Percentiles rank a stretch among this genome's conserved stretches.
These are phyloP conservation scores for Arabis hirsuta DNA, from an alignment of 345 rosid species.

Conservation along the genomic window DNA sequence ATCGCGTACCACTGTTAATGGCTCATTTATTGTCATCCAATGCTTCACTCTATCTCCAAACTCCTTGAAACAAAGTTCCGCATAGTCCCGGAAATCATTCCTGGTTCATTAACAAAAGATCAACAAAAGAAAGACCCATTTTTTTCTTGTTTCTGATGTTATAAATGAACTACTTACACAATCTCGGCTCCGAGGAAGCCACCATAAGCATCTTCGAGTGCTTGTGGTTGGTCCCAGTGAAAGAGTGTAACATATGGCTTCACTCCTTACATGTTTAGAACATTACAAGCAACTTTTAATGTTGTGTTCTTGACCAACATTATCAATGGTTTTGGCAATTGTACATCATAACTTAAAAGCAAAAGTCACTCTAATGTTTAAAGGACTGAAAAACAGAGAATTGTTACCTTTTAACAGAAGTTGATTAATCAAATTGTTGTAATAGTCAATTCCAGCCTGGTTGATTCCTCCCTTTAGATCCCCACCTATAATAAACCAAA, in stretches of 20 bases:
- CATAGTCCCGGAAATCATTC: constrained; percentile 50
- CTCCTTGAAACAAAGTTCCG: constrained; percentile 48
- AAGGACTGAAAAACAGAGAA: constrained; percentile 22
- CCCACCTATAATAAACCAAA: constrained; percentile 44
- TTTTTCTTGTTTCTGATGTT: not conserved
- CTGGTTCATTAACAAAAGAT: constrained; percentile 32
- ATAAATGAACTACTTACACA: constrained; percentile 45
- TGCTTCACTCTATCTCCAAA: constrained; percentile 59
- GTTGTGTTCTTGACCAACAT: not conserved
- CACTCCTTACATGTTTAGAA: constrained; percentile 42
- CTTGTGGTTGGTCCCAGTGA: constrained; percentile 57
- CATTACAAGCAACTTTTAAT: constrained; percentile 1
- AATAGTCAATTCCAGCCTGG: constrained; percentile 53
- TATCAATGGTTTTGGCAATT: constrained; percentile 3
- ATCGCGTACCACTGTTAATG: constrained; percentile 35
- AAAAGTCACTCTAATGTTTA: not conserved
- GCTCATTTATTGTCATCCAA: constrained; percentile 55
- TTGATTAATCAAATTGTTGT: constrained; percentile 56
- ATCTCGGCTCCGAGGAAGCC: constrained; percentile 47
- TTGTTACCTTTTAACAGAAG: constrained; percentile 40
- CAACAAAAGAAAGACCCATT: not conserved
- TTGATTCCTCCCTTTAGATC: constrained; percentile 55
- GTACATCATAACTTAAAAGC: not conserved
- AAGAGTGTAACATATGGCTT: constrained; percentile 51
- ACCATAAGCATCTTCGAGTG: constrained; percentile 51